phyloP scores from a whole-genome alignment of 805 yeast genomes.

The Yueomyces sp. region DNA sequence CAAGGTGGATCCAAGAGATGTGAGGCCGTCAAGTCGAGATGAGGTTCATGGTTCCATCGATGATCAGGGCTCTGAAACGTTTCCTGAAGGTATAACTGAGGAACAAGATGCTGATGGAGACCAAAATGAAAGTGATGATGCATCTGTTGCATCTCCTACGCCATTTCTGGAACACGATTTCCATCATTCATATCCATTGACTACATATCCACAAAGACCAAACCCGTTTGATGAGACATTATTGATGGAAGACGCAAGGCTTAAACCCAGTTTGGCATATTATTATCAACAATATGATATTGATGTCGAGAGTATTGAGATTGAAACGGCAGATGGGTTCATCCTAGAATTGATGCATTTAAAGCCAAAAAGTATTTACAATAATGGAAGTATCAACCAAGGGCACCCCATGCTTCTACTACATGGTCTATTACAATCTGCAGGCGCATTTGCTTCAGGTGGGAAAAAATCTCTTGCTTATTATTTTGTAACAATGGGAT shows the following conservation, averaged over 20 bases:
- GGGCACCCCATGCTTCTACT: constrained; percentile 58
- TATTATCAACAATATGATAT: constrained; percentile 53
- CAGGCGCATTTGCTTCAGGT: constrained; percentile 74
- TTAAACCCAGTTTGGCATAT: constrained; percentile 46
- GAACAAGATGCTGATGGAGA: no score
- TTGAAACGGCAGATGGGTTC: constrained; percentile 73
- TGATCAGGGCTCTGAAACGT: no score
- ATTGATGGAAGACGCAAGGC: constrained; percentile 17
- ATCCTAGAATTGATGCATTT: constrained; percentile 48
- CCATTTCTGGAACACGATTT: neutral
- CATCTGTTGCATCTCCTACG: neutral
- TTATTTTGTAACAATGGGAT: constrained; percentile 40
- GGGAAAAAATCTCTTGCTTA: constrained; percentile 70
- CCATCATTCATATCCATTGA: no score
- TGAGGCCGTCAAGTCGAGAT: constrained; percentile 3
- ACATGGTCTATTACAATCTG: constrained; percentile 81
- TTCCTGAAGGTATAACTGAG: no score
- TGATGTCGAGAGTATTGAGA: constrained; percentile 41
- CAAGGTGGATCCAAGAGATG: constrained; percentile 18
- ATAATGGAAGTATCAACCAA: constrained; percentile 7
- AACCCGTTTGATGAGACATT: constrained; percentile 19
- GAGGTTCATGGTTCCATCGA: no score
- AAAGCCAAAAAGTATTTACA: constrained; percentile 2
- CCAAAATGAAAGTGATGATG: no score
- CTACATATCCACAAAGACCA: constrained; percentile 1